A percentile compares a stretch with the other conserved stretches of the same genome.
These are phyloP conservation scores for Beta vulgaris DNA, from an alignment of 148 eudicot genomes.

Conservation along the genomic window DNA sequence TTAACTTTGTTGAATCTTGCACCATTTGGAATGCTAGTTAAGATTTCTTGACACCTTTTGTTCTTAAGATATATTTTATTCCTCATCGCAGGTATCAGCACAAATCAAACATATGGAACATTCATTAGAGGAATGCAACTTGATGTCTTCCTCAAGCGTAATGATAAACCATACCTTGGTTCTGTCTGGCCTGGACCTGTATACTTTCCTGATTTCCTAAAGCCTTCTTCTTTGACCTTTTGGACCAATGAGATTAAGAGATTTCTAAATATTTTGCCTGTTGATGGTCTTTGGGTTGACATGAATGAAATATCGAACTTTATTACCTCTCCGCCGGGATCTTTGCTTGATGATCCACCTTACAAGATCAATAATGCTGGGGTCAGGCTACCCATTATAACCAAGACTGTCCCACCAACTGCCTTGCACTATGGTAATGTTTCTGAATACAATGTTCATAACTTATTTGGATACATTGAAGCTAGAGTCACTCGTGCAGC, in stretches of 20 bases:
- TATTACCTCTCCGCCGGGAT: conserved; percentile 38
- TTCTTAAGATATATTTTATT: no score
- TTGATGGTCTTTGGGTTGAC: conserved; percentile 92
- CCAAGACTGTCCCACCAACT: conserved; percentile 59
- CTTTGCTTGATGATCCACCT: conserved; percentile 69
- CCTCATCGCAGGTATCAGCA: conserved; percentile 53
- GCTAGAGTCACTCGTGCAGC: conserved; percentile 56
- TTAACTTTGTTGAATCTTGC: no score
- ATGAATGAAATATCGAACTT: conserved; percentile 90
- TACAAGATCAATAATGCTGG: conserved; percentile 70
- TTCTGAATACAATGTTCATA: conserved; percentile 64
- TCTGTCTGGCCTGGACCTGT: conserved; percentile 86
- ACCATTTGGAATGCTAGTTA: no score
- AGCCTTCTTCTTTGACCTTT: conserved; percentile 43
- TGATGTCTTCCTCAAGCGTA: conserved; percentile 59
- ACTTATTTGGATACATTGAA: conserved; percentile 65
- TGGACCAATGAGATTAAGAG: conserved; percentile 65
- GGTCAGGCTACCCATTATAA: conserved; percentile 33
- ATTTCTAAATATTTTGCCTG: conserved; percentile 48
- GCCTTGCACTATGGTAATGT: conserved; percentile 48
- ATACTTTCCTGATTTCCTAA: conserved; percentile 75
- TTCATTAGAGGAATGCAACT: conserved; percentile 65
- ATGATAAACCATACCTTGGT: conserved; percentile 61
- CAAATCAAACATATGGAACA: conserved; percentile 56
- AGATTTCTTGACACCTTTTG: no score